Evolutionary conservation across 2,329 filamentous ascomycete genomes (phyloP).

Genomic region (Meredithiella fracta): DNA sequence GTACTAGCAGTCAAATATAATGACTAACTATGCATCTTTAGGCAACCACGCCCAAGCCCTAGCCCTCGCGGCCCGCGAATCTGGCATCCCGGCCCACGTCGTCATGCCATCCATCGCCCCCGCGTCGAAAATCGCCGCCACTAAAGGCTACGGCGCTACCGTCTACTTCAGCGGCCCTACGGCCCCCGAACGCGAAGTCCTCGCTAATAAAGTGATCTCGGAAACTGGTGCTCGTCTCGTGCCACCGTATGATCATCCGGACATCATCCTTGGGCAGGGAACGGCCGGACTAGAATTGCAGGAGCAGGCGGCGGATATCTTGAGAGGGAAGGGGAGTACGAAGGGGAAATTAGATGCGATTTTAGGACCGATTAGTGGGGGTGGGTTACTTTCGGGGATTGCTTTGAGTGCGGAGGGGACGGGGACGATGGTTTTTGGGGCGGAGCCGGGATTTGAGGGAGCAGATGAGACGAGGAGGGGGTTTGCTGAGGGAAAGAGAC

Average conservation of each 20-base stretch:
- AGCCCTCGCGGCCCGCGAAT: slow-evolving; percentile 61
- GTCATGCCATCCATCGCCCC: slow-evolving; percentile 83
- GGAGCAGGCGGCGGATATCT: slow-evolving; percentile 46
- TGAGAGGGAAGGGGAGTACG: slow-evolving; percentile 18
- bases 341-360: slow-evolving; percentile 44
- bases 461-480: slow-evolving; percentile 69
- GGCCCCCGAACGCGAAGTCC: slow-evolving; percentile 61
- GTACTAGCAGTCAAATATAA: neutral
- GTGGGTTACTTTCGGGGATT: slow-evolving; percentile 71
- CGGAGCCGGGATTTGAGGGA: slow-evolving; percentile 68
- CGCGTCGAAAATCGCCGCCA: slow-evolving; percentile 75
- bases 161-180: slow-evolving; percentile 75
- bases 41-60: slow-evolving; percentile 93
- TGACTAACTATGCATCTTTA: slow-evolving; percentile 21
- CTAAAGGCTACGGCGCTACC: slow-evolving; percentile 56
- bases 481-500: slow-evolving; percentile 43
- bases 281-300: slow-evolving; percentile 73
- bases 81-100: slow-evolving; percentile 64
- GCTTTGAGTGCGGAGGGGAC: slow-evolving; percentile 61
- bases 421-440: slow-evolving; percentile 62
- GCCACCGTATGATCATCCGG: slow-evolving; percentile 81
- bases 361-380: slow-evolving; percentile 72
- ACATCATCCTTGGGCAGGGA: slow-evolving; percentile 88
- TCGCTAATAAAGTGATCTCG: slow-evolving; percentile 49
- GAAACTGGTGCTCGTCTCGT: slow-evolving; percentile 64